Evolutionary conservation across 371 early-diverging fungal species (phyloP).

Genomic region (Mortierella sp.): DNA sequence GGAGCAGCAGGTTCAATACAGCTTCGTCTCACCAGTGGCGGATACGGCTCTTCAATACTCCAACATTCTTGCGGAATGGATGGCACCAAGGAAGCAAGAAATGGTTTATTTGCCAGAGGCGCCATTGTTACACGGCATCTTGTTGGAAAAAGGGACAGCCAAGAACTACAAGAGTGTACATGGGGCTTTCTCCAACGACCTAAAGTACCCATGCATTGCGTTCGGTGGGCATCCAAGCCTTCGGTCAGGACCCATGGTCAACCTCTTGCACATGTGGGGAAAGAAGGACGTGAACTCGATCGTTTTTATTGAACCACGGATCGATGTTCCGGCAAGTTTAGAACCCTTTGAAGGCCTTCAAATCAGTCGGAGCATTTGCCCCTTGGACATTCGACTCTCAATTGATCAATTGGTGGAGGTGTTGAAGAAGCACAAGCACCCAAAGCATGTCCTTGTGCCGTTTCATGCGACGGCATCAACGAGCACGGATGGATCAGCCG

Average conservation of each 20-base stretch:
- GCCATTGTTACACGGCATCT: conserved; percentile 65
- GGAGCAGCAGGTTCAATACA: conserved; percentile 69
- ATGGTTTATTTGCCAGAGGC: conserved; percentile 65
- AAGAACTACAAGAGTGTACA: conserved; percentile 56
- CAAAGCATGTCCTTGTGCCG: conserved; percentile 46
- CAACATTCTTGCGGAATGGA: conserved; percentile 91
- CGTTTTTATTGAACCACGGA: conserved; percentile 56
- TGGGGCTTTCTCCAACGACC: conserved; percentile 50
- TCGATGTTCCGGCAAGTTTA: conserved; percentile 32
- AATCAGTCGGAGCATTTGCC: conserved; percentile 31
- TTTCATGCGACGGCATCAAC: conserved; percentile 17
- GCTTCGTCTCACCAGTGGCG: conserved; percentile 78
- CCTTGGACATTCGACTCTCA: conserved; percentile 41
- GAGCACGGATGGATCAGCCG: conserved; percentile 13
- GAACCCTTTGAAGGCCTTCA: conserved; percentile 39
- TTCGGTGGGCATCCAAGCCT: conserved; percentile 69
- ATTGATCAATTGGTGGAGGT: conserved; percentile 48
- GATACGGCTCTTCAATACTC: conserved; percentile 82
- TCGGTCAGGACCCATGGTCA: conserved; percentile 56
- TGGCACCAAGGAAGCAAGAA: conserved; percentile 69
- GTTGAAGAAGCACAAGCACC: conserved; percentile 34
- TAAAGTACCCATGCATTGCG: conserved; percentile 72
- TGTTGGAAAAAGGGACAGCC: conserved; percentile 59
- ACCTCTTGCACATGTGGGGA: conserved; percentile 58
- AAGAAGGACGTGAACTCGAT: conserved; percentile 56